These are phyloP conservation scores for Zelonia costaricensis DNA, from an alignment of 208 protist genomes.

Conservation along the genomic window DNA sequence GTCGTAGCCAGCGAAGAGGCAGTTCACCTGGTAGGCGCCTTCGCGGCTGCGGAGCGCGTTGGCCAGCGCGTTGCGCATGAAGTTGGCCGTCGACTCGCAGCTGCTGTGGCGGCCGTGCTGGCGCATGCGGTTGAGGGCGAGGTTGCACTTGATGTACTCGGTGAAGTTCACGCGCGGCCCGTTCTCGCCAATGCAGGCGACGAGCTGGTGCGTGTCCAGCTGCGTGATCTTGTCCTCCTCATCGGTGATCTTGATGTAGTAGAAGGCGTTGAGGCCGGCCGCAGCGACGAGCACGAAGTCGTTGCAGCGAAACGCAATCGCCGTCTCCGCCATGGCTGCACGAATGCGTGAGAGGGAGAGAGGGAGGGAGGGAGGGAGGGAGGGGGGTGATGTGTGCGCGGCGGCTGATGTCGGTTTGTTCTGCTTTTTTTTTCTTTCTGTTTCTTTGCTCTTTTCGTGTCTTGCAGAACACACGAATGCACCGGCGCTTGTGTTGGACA, in stretches of 20 bases:
- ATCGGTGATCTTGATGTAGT: slow-evolving; percentile 94
- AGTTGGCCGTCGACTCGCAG: slow-evolving; percentile 86
- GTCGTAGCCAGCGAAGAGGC: slow-evolving; percentile 93
- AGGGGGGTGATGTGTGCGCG: no score
- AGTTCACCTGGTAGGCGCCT: slow-evolving; percentile 90
- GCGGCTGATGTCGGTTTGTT: no score
- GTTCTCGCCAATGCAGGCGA: slow-evolving; percentile 88
- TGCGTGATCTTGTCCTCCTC: slow-evolving; percentile 93
- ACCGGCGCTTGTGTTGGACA: no score
- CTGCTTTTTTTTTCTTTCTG: no score
- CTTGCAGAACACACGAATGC: no score
- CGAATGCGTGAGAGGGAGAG: slow-evolving; percentile 1
- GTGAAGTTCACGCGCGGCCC: slow-evolving; percentile 92
- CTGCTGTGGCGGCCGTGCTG: slow-evolving; percentile 82
- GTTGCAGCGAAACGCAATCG: slow-evolving; percentile 89
- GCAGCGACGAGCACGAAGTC: slow-evolving; percentile 85
- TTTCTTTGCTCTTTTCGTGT: no score
- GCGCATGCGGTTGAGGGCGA: slow-evolving; percentile 84
- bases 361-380: not conserved
- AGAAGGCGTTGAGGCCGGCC: slow-evolving; percentile 83
- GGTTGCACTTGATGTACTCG: slow-evolving; percentile 94
- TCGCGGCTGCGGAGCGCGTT: slow-evolving; percentile 79
- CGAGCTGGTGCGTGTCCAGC: slow-evolving; percentile 88
- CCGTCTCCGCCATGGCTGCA: slow-evolving; percentile 78
- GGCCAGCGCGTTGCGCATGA: slow-evolving; percentile 87